Percentiles rank a stretch among this genome's conserved stretches.
Evolutionary conservation across 495 filamentous ascomycete genomes (phyloP).

Genomic region (Aspergillus avenaceus): DNA sequence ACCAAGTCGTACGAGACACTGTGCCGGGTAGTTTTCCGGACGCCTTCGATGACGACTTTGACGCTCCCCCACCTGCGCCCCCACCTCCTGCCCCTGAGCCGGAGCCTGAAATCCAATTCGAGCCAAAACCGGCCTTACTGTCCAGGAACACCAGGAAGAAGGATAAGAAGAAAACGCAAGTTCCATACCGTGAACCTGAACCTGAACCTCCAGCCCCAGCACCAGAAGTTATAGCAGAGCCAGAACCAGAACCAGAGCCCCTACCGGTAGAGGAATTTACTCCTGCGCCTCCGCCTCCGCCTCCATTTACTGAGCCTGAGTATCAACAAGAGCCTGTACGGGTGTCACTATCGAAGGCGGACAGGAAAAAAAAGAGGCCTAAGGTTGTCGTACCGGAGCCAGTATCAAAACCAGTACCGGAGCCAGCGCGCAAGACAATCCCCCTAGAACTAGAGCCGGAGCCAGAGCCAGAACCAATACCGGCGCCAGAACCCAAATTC

Average conservation of each 20-base stretch:
- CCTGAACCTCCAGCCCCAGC: not conserved
- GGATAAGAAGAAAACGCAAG: constrained; percentile 24
- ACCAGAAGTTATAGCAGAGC: constrained; percentile 12
- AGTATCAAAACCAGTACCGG: constrained; percentile 5
- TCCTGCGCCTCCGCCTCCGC: too few relatives aligned
- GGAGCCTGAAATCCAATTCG: not conserved
- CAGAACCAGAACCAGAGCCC: constrained; percentile 15
- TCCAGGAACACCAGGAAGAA: constrained; percentile 17
- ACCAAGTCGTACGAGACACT: constrained; percentile 25
- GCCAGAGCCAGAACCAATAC: not conserved
- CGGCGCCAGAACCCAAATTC: not conserved
- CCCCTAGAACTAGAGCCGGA: constrained; percentile 3
- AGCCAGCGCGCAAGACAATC: constrained; percentile 1
- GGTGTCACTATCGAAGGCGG: not conserved
- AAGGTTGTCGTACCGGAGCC: constrained; percentile 1
- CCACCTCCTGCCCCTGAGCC: constrained; percentile 12
- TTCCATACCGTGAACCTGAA: too few relatives aligned
- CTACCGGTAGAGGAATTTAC: not conserved
- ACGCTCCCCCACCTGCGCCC: constrained; percentile 10
- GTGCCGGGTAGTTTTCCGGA: constrained; percentile 42
- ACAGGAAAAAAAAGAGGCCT: not conserved
- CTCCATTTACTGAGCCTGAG: constrained; percentile 6
- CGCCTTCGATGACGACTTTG: constrained; percentile 21
- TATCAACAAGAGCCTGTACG: constrained; percentile 7
- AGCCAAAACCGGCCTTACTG: constrained; percentile 1